Evolutionary conservation across 495 filamentous ascomycete species (phyloP).

Genomic region (Cudoniella acicularis): DNA sequence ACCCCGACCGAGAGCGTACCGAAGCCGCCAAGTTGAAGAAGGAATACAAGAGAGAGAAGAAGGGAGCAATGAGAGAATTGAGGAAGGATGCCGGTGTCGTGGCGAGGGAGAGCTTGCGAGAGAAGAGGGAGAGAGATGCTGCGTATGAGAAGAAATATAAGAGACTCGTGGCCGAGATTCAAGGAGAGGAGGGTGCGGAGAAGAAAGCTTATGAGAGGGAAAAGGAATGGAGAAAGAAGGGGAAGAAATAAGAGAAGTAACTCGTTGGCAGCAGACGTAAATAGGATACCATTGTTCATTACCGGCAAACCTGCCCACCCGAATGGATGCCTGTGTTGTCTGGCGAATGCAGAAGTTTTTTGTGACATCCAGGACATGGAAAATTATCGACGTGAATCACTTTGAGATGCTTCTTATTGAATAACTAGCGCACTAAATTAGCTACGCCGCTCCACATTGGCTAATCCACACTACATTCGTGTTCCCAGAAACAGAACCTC

Average conservation of each 20-base stretch:
- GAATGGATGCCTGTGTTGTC: too few species aligned
- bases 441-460: too few species aligned
- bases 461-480: too few species aligned
- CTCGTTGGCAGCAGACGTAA: not conserved
- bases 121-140: conserved; percentile 87
- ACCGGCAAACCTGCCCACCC: too few species aligned
- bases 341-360: too few species aligned
- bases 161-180: conserved; percentile 87
- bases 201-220: conserved; percentile 85
- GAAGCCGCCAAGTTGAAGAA: conserved; percentile 74
- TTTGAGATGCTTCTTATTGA: too few species aligned
- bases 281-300: not conserved
- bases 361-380: too few species aligned
- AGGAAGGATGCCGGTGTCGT: conserved; percentile 92
- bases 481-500: too few species aligned
- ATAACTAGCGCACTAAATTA: too few species aligned
- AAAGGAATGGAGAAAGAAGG: conserved; percentile 64
- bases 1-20: conserved; percentile 83
- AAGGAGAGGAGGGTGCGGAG: conserved; percentile 85
- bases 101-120: conserved; percentile 77
- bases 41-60: conserved; percentile 91
- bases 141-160: conserved; percentile 86
- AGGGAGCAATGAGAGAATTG: conserved; percentile 91
- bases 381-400: too few species aligned
- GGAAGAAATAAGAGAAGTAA: conserved; percentile 29